Evolutionary conservation across 768 basidiomycete species (phyloP), one percentile per base, ranked within the genome.

Genomic region (Collybiopsis confluens): DNA sequence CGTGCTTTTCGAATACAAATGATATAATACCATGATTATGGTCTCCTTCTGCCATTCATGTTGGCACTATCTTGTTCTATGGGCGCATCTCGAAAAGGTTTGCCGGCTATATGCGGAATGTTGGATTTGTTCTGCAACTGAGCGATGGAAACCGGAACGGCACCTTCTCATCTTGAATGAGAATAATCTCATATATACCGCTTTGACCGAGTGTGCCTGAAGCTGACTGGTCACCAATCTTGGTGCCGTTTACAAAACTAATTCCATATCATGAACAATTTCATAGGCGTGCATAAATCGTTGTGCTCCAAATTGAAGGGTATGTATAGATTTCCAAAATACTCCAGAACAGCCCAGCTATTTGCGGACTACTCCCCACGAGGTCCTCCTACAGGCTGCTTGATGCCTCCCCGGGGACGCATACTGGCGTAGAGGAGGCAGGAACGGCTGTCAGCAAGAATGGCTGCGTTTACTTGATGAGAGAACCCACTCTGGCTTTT

Each of bases 391-490:
- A 48, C 47, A 9, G 47, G 47, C 13, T 21, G 35, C 35, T 48
- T 48, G 4, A 37, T 15, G 20, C 33, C 47, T 21, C 47, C 47
- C 16, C 47, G 47, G 26, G 47, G 47, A n/a, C 47, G 47, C 33
- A 21, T 20, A 33, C 47, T 48, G 37, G n/a, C n/a, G n/a, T n/a
- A n/a, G n/a, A n/a, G n/a, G n/a, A n/a, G n/a, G n/a, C n/a, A 4
- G 6, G 9, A 35, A 18, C 11, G 30, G 30, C 20, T 7, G 38
- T 40, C 4, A 40, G 16, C 6, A 33, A 10, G 15, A 47, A 30
- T 30, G 20, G 10, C 35, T 10, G 4, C 9, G 15, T 3, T n/a
- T 35, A 35, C 35, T 18, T 9, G 18, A 10, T 10, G 9, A 24
- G 13, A 48, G 10, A 10, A 48, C 47, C 13, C 21, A 48, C 47